These are phyloP conservation scores for Crassisporium funariophilum DNA, from an alignment of 768 basidiomycete species.

Conservation along the genomic window DNA sequence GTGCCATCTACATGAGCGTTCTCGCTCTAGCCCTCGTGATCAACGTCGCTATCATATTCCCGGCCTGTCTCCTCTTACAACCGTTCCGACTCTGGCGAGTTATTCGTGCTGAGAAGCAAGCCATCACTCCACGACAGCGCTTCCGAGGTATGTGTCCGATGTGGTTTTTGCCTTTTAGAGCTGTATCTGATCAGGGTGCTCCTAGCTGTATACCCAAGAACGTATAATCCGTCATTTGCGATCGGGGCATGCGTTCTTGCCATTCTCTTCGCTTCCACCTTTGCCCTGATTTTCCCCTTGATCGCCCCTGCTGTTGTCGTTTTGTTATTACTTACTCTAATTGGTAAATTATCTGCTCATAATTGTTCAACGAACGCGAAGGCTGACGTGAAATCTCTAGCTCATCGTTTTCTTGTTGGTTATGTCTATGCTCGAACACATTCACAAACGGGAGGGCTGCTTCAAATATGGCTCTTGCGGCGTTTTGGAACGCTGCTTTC, in stretches of 20 bases:
- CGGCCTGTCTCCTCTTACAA: slow-evolving; percentile 74
- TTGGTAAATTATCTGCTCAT: slow-evolving; percentile 43
- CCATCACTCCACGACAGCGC: slow-evolving; percentile 74
- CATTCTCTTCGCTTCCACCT: slow-evolving; percentile 71
- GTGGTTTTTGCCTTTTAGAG: slow-evolving; percentile 5
- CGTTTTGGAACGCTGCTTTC: slow-evolving; percentile 71
- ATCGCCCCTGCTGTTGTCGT: slow-evolving; percentile 71
- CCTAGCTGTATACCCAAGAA: slow-evolving; percentile 67
- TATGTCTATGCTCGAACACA: slow-evolving; percentile 76
- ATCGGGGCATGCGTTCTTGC: slow-evolving; percentile 67
- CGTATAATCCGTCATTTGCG: slow-evolving; percentile 70
- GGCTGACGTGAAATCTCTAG: no score
- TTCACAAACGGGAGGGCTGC: slow-evolving; percentile 73
- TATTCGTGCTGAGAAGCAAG: slow-evolving; percentile 53
- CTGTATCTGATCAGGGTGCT: slow-evolving; percentile 7
- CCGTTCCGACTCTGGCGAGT: slow-evolving; percentile 63
- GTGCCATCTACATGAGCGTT: slow-evolving; percentile 70
- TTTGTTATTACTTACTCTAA: slow-evolving; percentile 63
- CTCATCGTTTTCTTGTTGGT: slow-evolving; percentile 79
- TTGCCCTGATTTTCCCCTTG: slow-evolving; percentile 76
- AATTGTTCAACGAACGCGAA: no score
- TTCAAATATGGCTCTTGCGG: slow-evolving; percentile 76
- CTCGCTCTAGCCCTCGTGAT: slow-evolving; percentile 60
- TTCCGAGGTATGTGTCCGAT: slow-evolving; percentile 62
- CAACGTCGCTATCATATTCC: slow-evolving; percentile 67